Evolutionary conservation across 768 basidiomycete genomes (phyloP).

Genomic region (Glaciozyma antarctica): DNA sequence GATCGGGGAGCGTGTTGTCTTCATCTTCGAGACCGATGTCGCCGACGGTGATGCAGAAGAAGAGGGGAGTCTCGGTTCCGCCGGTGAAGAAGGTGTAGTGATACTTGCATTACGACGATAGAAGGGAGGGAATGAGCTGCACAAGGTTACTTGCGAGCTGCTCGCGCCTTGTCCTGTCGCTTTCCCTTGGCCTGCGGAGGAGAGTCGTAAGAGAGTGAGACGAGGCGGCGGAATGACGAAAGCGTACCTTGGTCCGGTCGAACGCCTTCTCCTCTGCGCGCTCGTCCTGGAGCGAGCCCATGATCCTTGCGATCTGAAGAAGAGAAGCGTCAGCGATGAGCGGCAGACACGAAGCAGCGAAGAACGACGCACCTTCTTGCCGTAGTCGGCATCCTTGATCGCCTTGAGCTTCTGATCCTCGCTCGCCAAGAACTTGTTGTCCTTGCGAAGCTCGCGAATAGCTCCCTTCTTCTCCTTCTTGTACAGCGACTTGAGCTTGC

Average conservation of each 20-base stretch:
- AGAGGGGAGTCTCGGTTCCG: not conserved
- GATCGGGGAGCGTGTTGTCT: not conserved
- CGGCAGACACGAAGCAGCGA: not conserved
- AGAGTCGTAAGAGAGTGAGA: not conserved
- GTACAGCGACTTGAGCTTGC: conserved; percentile 76
- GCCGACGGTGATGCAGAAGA: not conserved
- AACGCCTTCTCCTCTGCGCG: conserved; percentile 88
- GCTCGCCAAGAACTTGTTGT: conserved; percentile 79
- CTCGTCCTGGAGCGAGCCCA: conserved; percentile 58
- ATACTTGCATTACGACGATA: not conserved
- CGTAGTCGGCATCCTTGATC: conserved; percentile 75
- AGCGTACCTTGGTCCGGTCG: conserved; percentile 58
- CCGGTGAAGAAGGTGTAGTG: not conserved
- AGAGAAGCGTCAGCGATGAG: not conserved
- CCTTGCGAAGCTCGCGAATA: conserved; percentile 89
- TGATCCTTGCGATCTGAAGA: conserved; percentile 61
- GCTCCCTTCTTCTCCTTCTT: conserved; percentile 96
- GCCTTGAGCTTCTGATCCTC: conserved; percentile 74
- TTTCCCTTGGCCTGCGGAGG: conserved; percentile 17
- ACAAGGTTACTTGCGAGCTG: conserved; percentile 4
- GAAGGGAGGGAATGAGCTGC: conserved; percentile 35
- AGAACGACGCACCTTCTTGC: conserved; percentile 43
- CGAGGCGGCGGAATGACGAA: not conserved
- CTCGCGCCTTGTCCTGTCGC: conserved; percentile 27
- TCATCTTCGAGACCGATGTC: not conserved